Evolutionary conservation across 306 rosid genomes (phyloP), one percentile per base, ranked within the genome.

Genomic region (Prunus armeniaca): DNA sequence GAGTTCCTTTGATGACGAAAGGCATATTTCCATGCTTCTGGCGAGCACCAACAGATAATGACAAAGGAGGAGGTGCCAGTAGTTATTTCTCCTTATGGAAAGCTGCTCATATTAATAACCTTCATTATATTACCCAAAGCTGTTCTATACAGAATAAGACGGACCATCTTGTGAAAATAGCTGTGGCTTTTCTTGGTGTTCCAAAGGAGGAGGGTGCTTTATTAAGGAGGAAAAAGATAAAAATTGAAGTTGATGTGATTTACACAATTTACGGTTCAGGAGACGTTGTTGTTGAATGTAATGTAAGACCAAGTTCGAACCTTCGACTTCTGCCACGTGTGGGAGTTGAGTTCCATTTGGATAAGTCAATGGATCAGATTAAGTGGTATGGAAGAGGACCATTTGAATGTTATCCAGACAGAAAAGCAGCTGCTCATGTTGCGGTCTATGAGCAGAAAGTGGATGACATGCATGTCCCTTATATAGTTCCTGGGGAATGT

Each of bases 271-370:
- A 81, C 71, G 84, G 96, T 54, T 92, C 97, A 34, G 97, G 98
- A 45, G 92, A 95, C 54, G 90, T 95, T 72, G 87, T 87, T 60
- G 67, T 90, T 76, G 91, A 90, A 19, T 89, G 91, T 81, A 79
- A 84, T 32, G 92, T 89, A 18, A 78, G 77, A 61, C 97, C 98
- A 72, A 83, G 80, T 54, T 60, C 88, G 12, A 82, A 84, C 78
- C 98, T 92, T 77, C 96, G 97, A n/a, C 96, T 97, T 58, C 85
- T 95, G 86, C 98, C 97, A 1, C 97, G 97, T 19, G 92, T 95
- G 32, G 98, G 98, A 79, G 85, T 95, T 7, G 87, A 81, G 69
- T 86, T 95, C 73, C 84, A 84, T 72, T 78, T 92, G 86, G 97
- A 88, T 9, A 87, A 89, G 60, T 84, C 98, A 1, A 13, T 95